These are phyloP conservation scores for Sanguinoderma infundibulare DNA, from an alignment of 1,284 basidiomycete genomes.

Conservation along the genomic window DNA sequence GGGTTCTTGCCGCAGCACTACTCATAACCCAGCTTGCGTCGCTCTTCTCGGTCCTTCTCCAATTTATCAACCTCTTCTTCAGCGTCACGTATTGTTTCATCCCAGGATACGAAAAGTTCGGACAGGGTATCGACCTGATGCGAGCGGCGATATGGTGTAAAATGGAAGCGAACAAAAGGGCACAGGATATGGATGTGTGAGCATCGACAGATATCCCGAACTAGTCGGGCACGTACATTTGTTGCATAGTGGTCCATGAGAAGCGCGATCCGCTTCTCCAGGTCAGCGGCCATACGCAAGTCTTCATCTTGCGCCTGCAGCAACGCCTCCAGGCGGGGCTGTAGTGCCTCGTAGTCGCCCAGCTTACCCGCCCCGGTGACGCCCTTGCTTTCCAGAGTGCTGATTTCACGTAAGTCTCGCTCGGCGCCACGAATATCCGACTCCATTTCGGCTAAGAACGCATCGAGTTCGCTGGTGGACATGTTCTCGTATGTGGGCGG, in stretches of 20 bases:
- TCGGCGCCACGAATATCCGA: conserved; percentile 80
- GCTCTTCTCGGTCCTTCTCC: conserved; percentile 63
- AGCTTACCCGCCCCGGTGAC: conserved; percentile 74
- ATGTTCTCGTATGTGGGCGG: conserved; percentile 65
- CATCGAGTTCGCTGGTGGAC: conserved; percentile 68
- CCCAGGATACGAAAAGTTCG: conserved; percentile 82
- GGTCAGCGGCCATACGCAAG: conserved; percentile 49
- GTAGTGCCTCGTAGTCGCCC: conserved; percentile 66
- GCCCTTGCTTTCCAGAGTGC: conserved; percentile 67
- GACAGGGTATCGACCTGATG: conserved; percentile 74
- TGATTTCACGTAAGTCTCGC: conserved; percentile 78
- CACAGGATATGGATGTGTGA: no score
- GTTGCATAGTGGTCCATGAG: conserved; percentile 71
- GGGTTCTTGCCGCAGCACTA: conserved; percentile 23
- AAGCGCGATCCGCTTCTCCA: conserved; percentile 66
- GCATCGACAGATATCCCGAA: neutral
- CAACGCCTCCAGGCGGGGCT: conserved; percentile 62
- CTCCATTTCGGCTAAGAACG: conserved; percentile 76
- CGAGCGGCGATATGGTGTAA: neutral
- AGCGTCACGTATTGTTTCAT: conserved; percentile 66
- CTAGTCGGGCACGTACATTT: conserved; percentile 48
- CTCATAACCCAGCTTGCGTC: conserved; percentile 56
- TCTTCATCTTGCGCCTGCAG: conserved; percentile 66
- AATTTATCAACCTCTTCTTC: conserved; percentile 60
- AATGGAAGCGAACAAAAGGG: neutral